A percentile compares a stretch with the other conserved stretches of the same genome.
phyloP scores from a whole-genome alignment of 1,284 basidiomycete genomes.

The Trichosporon inkin region DNA sequence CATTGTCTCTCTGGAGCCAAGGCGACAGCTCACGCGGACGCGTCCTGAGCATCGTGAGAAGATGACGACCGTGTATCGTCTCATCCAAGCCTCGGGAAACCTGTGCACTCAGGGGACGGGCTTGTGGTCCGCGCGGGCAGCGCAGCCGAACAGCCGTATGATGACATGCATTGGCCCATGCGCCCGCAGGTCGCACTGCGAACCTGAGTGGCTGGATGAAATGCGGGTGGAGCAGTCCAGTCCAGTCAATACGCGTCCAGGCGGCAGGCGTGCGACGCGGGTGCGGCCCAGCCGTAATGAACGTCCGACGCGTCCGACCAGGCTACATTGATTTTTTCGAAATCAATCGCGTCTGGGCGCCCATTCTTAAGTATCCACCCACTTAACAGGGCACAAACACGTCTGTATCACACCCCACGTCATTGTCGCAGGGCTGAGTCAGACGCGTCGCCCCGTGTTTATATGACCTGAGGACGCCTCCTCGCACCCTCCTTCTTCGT shows the following conservation, averaged over 20 bases:
- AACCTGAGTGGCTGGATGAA: conserved; percentile 8
- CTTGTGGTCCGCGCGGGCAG: not conserved
- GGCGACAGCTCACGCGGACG: not conserved
- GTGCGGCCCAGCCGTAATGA: not conserved
- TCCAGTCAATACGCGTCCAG: not conserved
- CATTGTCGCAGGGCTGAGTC: not conserved
- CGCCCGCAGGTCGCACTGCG: not conserved
- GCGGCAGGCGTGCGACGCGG: not conserved
- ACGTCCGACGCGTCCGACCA: not conserved
- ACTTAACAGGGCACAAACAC: not conserved
- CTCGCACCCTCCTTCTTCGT: conserved; percentile 3
- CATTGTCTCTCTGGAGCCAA: no score
- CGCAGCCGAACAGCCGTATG: not conserved
- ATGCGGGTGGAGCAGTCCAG: not conserved
- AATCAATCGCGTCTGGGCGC: not conserved
- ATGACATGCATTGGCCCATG: conserved; percentile 1
- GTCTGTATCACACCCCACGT: not conserved
- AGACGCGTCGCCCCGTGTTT: conserved; percentile 1
- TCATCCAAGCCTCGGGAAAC: not conserved
- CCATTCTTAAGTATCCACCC: not conserved
- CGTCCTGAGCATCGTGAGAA: not conserved
- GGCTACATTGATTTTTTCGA: not conserved
- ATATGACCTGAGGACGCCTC: not conserved
- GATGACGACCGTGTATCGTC: not conserved
- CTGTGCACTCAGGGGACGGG: not conserved